These are phyloP conservation scores for Pezicula rhizophila DNA, from an alignment of 2,329 filamentous ascomycete species.

Conservation along the genomic window DNA sequence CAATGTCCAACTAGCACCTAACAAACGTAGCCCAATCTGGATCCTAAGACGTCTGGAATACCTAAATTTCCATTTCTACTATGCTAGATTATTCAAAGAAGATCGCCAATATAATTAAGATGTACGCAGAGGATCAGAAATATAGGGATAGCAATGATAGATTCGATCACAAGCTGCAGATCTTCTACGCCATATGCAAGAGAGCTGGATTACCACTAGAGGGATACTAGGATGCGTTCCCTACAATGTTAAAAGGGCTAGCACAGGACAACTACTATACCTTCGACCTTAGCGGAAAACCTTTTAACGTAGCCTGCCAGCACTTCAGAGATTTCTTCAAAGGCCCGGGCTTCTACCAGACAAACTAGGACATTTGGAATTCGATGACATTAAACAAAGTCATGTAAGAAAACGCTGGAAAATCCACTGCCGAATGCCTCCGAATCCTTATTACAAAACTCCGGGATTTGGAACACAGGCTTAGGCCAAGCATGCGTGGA, in stretches of 20 bases:
- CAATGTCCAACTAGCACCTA: no score
- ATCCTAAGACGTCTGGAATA: no score
- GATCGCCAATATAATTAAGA: no score
- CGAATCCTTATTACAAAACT: slow-evolving; percentile 1
- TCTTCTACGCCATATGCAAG: slow-evolving; percentile 3
- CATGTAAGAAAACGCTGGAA: neutral
- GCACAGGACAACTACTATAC: slow-evolving; percentile 3
- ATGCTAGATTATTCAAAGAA: no score
- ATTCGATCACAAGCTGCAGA: slow-evolving; percentile 1
- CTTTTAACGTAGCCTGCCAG: neutral
- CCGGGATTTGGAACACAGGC: neutral
- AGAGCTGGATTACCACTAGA: neutral
- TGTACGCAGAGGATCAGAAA: no score
- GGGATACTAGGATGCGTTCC: slow-evolving; percentile 1
- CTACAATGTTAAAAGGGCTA: slow-evolving; percentile 4
- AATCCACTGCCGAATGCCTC: neutral
- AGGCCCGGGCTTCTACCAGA: slow-evolving; percentile 1
- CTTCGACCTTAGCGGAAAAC: neutral
- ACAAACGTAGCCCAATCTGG: no score
- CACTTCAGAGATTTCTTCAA: slow-evolving; percentile 6
- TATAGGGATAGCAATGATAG: no score
- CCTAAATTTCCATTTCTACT: no score
- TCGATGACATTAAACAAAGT: neutral
- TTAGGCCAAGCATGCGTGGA: neutral
- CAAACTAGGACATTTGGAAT: slow-evolving; percentile 2